phyloP scores from a whole-genome alignment of 495 filamentous ascomycete species.

The Penicillium steckii region DNA sequence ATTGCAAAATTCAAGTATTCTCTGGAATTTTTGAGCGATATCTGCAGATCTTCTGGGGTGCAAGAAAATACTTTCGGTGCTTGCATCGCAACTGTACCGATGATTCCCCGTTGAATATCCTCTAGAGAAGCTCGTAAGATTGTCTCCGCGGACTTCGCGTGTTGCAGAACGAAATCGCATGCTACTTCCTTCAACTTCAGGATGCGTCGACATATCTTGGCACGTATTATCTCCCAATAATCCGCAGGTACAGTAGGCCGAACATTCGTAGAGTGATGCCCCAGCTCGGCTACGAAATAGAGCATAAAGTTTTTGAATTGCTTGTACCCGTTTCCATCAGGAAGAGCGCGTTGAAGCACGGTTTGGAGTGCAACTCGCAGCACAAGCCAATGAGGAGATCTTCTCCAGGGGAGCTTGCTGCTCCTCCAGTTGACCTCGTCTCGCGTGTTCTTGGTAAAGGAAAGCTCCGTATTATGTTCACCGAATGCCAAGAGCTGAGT shows the following conservation, averaged over 20 bases:
- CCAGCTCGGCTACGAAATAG: slow-evolving; percentile 31
- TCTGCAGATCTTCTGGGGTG: slow-evolving; percentile 9
- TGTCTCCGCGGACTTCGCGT: background rate
- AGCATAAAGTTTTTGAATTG: slow-evolving; percentile 56
- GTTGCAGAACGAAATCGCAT: slow-evolving; percentile 5
- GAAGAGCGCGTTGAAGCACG: slow-evolving; percentile 51
- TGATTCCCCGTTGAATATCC: background rate
- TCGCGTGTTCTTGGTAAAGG: slow-evolving; percentile 12
- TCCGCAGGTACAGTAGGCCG: too few relatives aligned
- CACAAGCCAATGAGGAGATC: slow-evolving; percentile 21
- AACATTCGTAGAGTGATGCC: background rate
- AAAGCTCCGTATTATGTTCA: slow-evolving; percentile 6
- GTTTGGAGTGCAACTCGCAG: slow-evolving; percentile 16
- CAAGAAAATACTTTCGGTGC: background rate
- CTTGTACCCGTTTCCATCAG: slow-evolving; percentile 8
- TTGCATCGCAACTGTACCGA: background rate
- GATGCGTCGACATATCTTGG: slow-evolving; percentile 46
- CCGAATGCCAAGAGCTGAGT: slow-evolving; percentile 16
- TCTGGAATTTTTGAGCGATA: slow-evolving; percentile 9
- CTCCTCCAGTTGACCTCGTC: slow-evolving; percentile 18
- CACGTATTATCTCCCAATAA: slow-evolving; percentile 36
- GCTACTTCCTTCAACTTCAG: slow-evolving; percentile 35
- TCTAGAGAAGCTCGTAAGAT: slow-evolving; percentile 2
- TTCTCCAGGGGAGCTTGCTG: slow-evolving; percentile 13
- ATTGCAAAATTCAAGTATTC: slow-evolving; percentile 7